phyloP scores from a whole-genome alignment of 1,139 yeast species.

The Petasospora rhodanensis region DNA sequence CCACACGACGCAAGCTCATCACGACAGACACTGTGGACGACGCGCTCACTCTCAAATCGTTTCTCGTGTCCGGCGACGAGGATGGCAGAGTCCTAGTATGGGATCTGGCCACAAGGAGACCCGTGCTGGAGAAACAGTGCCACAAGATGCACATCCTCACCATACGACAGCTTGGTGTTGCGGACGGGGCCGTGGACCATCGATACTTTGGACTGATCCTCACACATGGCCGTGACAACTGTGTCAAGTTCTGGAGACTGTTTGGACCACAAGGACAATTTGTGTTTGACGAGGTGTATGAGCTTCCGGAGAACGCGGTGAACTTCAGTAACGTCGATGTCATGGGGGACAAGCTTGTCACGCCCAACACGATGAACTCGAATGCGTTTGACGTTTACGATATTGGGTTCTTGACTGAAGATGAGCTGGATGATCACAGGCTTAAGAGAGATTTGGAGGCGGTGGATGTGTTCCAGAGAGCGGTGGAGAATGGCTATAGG shows the following conservation, averaged over 20 bases:
- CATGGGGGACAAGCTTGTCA: slow-evolving; percentile 31
- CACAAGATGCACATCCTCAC: slow-evolving; percentile 45
- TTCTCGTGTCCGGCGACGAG: slow-evolving; percentile 39
- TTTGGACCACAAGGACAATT: slow-evolving; percentile 16
- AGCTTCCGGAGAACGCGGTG: slow-evolving; percentile 51
- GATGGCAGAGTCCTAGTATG: slow-evolving; percentile 48
- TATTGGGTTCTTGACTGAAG: slow-evolving; percentile 22
- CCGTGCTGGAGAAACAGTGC: slow-evolving; percentile 43
- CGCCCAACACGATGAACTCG: slow-evolving; percentile 53
- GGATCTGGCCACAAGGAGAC: slow-evolving; percentile 43
- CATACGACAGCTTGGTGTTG: slow-evolving; percentile 35
- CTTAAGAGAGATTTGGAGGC: slow-evolving; percentile 28
- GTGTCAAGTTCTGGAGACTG: slow-evolving; percentile 45
- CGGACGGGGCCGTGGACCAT: slow-evolving; percentile 6
- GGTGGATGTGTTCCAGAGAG: slow-evolving; percentile 22
- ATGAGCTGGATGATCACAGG: slow-evolving; percentile 10
- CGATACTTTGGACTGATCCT: slow-evolving; percentile 32
- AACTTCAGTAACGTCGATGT: slow-evolving; percentile 51
- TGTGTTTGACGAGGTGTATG: slow-evolving; percentile 23
- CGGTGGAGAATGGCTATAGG: slow-evolving; percentile 3
- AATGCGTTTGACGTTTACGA: slow-evolving; percentile 49
- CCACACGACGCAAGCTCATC: too few relatives aligned
- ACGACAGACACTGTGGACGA: neutral
- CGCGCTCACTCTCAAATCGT: slow-evolving; percentile 18
- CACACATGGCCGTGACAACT: slow-evolving; percentile 54